Conservation (phyloP, 371 early-diverging fungal genomes). For the Blakeslea trispora region DNA sequence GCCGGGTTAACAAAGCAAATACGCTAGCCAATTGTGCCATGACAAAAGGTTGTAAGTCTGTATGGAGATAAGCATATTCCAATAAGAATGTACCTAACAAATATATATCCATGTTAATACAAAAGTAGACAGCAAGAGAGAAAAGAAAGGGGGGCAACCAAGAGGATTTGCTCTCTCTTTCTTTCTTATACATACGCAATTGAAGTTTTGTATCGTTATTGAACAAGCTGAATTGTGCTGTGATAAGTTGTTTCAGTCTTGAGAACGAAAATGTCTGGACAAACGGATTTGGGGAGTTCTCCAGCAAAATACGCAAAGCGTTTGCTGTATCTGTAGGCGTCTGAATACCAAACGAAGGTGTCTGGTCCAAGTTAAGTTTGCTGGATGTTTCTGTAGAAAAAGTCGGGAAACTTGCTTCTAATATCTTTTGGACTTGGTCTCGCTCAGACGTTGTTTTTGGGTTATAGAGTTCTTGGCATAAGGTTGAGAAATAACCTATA, state of each 20-base stretch:
- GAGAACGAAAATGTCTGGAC: constrained; percentile 69
- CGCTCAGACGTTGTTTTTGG: constrained; percentile 55
- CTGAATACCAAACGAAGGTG: constrained; percentile 42
- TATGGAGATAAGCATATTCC: constrained; percentile 61
- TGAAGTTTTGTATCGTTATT: constrained; percentile 58
- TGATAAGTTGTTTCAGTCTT: constrained; percentile 66
- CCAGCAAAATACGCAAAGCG: constrained; percentile 66
- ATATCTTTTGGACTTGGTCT: constrained; percentile 63
- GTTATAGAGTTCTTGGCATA: constrained; percentile 58
- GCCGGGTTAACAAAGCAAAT: constrained; percentile 71
- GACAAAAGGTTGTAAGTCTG: constrained; percentile 64
- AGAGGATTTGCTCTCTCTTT: no score
- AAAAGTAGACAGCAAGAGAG: neutral
- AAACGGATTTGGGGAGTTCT: constrained; percentile 66
- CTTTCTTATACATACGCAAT: constrained; percentile 49
- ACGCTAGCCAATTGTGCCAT: constrained; percentile 65
- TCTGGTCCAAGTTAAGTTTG: constrained; percentile 28
- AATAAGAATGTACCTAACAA: constrained; percentile 59
- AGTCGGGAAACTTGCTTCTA: constrained; percentile 78
- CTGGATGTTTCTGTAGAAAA: constrained; percentile 47
- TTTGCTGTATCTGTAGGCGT: constrained; percentile 69
- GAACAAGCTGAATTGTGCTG: constrained; percentile 69
- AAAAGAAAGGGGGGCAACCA: no score
- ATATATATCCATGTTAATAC: neutral
- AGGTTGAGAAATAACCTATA: constrained; percentile 28